These are phyloP conservation scores for Fraxinus greggii DNA, from an alignment of 305 asterid genomes.

Conservation along the genomic window DNA sequence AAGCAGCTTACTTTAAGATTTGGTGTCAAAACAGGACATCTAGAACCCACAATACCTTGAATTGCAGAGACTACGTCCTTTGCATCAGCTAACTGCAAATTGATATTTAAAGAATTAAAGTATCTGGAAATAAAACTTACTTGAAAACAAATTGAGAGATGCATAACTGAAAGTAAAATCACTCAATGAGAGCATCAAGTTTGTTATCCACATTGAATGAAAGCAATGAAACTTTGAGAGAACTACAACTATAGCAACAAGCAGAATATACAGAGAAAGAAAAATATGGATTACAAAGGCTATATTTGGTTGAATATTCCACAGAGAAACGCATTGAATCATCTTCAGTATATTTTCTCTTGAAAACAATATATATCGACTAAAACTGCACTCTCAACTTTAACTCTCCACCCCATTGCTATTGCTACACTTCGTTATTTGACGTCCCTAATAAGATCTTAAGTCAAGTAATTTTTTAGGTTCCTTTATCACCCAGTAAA, in stretches of 20 bases:
- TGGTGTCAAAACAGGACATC: slow-evolving; percentile 85
- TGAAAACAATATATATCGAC: not conserved
- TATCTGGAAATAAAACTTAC: slow-evolving; percentile 20
- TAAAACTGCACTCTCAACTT: not conserved
- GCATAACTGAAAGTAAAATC: not conserved
- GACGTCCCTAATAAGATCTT: not conserved
- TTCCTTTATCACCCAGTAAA: not conserved
- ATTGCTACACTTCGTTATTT: not conserved
- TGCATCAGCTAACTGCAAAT: slow-evolving; percentile 79
- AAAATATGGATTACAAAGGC: not conserved
- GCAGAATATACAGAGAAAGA: not conserved
- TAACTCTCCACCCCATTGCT: not conserved
- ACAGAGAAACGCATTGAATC: not conserved
- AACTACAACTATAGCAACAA: not conserved
- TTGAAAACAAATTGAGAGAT: slow-evolving; percentile 13
- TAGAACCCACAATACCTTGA: slow-evolving; percentile 48
- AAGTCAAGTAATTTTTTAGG: not conserved
- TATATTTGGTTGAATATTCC: not conserved
- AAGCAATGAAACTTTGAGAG: not conserved
- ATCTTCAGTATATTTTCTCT: not conserved
- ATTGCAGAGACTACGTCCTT: slow-evolving; percentile 75
- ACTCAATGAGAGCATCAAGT: not conserved
- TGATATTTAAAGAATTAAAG: slow-evolving; percentile 16
- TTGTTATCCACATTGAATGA: slow-evolving; percentile 3
- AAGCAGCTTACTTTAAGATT: slow-evolving; percentile 62